Conservation (phyloP, 1,284 basidiomycete genomes). For the Coriolopsis trogii region DNA sequence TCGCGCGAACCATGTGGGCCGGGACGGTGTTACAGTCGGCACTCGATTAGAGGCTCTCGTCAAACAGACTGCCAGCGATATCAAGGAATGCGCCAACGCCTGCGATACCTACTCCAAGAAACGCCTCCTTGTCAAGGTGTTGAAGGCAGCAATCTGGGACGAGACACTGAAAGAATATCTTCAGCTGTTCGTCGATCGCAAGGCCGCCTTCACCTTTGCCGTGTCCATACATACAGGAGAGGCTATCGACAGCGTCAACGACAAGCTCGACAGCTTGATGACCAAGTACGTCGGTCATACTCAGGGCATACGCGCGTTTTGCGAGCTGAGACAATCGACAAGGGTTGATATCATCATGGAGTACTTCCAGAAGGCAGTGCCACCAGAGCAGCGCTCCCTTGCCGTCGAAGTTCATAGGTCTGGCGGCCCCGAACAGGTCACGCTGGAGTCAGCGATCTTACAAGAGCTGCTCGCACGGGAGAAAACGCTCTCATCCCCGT, state of each 20-base stretch:
- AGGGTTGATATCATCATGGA: conserved; percentile 18
- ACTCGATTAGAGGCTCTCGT: conserved; percentile 25
- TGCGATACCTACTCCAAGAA: conserved; percentile 39
- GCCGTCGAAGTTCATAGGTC: conserved; percentile 15
- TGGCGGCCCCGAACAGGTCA: conserved; percentile 21
- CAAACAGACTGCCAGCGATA: conserved; percentile 31
- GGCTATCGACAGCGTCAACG: conserved; percentile 36
- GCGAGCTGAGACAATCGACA: background rate
- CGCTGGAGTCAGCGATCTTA: conserved; percentile 17
- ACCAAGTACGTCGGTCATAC: conserved; percentile 14
- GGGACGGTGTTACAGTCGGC: conserved; percentile 26
- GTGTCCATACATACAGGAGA: conserved; percentile 38
- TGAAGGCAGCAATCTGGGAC: conserved; percentile 43
- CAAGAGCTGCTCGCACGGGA: conserved; percentile 15
- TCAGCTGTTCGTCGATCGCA: conserved; percentile 36
- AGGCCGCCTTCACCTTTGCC: conserved; percentile 35
- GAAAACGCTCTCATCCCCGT: background rate
- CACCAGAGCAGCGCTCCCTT: conserved; percentile 18
- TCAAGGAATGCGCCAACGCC: conserved; percentile 34
- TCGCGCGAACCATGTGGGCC: conserved; percentile 16
- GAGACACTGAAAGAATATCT: conserved; percentile 37
- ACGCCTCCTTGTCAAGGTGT: conserved; percentile 37
- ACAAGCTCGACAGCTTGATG: conserved; percentile 31
- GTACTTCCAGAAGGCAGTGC: conserved; percentile 18
- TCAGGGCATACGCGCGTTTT: background rate